Conservation (phyloP, 495 filamentous ascomycete genomes). For the Thermochaetoides thermophila region DNA sequence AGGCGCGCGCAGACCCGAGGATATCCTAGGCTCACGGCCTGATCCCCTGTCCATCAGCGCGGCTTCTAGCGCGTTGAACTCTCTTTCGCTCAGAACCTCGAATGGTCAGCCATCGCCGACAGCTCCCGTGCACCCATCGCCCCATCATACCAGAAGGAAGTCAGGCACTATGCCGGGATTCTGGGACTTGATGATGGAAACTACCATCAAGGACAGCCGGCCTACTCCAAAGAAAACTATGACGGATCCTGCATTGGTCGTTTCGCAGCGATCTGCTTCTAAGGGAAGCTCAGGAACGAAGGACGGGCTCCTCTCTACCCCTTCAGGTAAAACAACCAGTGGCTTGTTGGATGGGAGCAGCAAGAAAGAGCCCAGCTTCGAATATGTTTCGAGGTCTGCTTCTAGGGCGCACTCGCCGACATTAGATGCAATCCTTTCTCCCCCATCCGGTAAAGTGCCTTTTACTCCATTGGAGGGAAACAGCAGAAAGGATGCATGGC, state of each 20-base stretch:
- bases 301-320: conserved; percentile 1
- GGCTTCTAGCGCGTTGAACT: conserved; percentile 31
- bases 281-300: conserved; percentile 2
- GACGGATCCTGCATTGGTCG: conserved; percentile 8
- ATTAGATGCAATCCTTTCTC: too few species aligned
- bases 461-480: too few species aligned
- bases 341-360: conserved; percentile 1
- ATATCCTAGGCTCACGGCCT: conserved; percentile 12
- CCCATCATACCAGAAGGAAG: conserved; percentile 5
- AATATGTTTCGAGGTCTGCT: too few species aligned
- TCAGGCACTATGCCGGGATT: too few species aligned
- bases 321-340: conserved; percentile 4
- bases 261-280: conserved; percentile 6
- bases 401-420: too few species aligned
- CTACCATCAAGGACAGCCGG: too few species aligned
- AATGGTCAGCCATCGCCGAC: conserved; percentile 10
- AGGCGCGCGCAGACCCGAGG: conserved; percentile 11
- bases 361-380: conserved; percentile 3
- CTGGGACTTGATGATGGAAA: too few species aligned
- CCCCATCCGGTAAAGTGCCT: too few species aligned
- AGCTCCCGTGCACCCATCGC: conserved; percentile 7
- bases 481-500: too few species aligned
- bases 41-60: conserved; percentile 30
- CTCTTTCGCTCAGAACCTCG: conserved; percentile 16
- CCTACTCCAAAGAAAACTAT: conserved; percentile 4